A percentile compares a stretch with the other conserved stretches of the same genome.
Evolutionary conservation across 2,329 filamentous ascomycete genomes (phyloP).

Genomic region (Dissoconium aciculare): DNA sequence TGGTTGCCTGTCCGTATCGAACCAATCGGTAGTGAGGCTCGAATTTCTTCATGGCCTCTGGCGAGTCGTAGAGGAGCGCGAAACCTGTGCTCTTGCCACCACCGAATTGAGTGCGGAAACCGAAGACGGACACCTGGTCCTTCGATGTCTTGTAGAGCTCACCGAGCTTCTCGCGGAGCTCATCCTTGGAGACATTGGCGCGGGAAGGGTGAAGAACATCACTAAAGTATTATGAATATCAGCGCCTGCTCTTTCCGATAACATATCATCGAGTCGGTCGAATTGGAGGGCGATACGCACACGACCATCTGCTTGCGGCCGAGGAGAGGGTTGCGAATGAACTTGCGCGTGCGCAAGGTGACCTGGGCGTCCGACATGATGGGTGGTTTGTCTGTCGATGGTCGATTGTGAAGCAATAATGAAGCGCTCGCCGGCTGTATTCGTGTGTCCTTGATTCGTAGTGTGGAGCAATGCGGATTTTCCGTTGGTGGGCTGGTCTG

Average conservation of each 20-base stretch:
- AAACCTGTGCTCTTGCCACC: constrained; percentile 99
- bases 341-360: constrained; percentile 83
- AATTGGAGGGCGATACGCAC: constrained; percentile 41
- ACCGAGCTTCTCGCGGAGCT: constrained; percentile 88
- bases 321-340: constrained; percentile 99
- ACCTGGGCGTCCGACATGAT: constrained; percentile 70
- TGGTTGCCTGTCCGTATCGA: constrained; percentile 77
- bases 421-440: constrained; percentile 4
- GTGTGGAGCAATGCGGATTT: constrained; percentile 1
- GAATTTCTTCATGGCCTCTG: constrained; percentile 99
- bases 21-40: constrained; percentile 96
- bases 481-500: constrained; percentile 1
- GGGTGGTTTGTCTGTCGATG: constrained; percentile 32
- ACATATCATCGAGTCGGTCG: no score
- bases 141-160: constrained; percentile 96
- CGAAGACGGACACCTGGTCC: constrained; percentile 95
- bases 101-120: constrained; percentile 97
- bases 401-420: constrained; percentile 5
- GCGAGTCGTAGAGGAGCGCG: constrained; percentile 94
- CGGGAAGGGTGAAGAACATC: constrained; percentile 99
- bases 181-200: constrained; percentile 97
- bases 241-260: no score
- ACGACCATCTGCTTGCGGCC: constrained; percentile 99
- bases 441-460: constrained; percentile 1
- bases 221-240: no score